A percentile compares a stretch with the other conserved stretches of the same genome.
Evolutionary conservation across 2,329 filamentous ascomycete genomes (phyloP).

Genomic region (Fusarium xyrophilum): DNA sequence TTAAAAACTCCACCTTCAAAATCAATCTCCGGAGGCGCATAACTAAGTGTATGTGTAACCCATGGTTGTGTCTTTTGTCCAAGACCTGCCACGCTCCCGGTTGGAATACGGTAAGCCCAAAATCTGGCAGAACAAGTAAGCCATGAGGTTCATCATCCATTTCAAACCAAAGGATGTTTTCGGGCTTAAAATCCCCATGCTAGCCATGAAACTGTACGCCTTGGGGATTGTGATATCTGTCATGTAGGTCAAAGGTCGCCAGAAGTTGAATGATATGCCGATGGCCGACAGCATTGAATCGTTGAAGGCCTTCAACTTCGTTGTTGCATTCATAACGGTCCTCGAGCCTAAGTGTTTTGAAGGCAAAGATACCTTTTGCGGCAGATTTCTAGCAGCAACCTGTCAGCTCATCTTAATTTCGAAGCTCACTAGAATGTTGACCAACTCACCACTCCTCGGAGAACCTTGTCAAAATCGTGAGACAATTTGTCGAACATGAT

Average conservation of each 20-base stretch:
- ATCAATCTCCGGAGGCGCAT: background rate
- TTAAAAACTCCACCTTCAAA: background rate
- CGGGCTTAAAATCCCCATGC: background rate
- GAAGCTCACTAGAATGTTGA: accelerated
- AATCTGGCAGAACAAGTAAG: background rate
- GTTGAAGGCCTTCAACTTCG: background rate
- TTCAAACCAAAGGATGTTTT: background rate
- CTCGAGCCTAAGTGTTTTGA: background rate
- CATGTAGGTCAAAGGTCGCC: background rate
- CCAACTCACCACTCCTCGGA: background rate
- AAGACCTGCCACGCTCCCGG: background rate
- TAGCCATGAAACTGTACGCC: background rate
- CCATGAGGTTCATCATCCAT: background rate
- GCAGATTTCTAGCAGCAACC: background rate
- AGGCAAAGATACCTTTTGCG: background rate
- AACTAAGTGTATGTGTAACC: background rate
- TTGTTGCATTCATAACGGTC: background rate
- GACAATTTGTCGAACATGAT: background rate
- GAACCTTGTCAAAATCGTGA: background rate
- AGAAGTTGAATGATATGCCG: background rate
- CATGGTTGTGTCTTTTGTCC: background rate
- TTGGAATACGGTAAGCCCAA: background rate
- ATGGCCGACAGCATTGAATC: background rate
- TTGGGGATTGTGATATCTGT: background rate
- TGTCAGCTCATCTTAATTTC: background rate